Base-by-base conservation (phyloP, 2,329 filamentous ascomycete genomes). In the Gnomoniopsis smithogilvyi region DNA sequence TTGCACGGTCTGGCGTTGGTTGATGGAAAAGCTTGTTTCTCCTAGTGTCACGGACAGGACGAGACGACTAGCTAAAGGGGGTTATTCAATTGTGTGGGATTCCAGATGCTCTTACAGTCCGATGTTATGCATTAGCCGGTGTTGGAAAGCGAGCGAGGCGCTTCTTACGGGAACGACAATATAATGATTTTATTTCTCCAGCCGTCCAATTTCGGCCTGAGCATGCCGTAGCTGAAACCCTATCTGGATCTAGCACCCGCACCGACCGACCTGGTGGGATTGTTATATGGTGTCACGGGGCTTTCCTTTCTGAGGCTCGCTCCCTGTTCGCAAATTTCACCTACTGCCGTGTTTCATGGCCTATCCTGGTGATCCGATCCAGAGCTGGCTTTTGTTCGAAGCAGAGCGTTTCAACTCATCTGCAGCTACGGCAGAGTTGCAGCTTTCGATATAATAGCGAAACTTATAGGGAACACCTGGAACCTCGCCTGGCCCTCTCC, bases 11-110 rank as follows among this genome's bases (percentile, higher is more conserved):
- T 51, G 48, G 50, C 46, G 54, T 51, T 46, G 36, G 19, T 56
- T 51, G 54, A 56, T 50, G 50, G 54, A 56, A 56, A 56, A 46
- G 46, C 8, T 56, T 50, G 45, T 56, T 56, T 2, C 15, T 14
- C 11, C 15, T 41, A 41, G 36, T 14, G 2, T 41, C 36, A 41
- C 36, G 36, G 36, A 41, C 36, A 41, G 36, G 12, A 41, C 36
- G 36, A 41, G 3, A 41, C 12, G 36, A 41, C 17, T 41, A 15
- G 8, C 26, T 8, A 8, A 30, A 30, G 26, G 26, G 8, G 26
- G 26, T 4, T 4, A 30, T 4, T 30, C 26, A 4, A 8, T 8
- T 30, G 26, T 30, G 26, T 8, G 26, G 26, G 26, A 30, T 8
- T 8, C 4, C 26, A 30, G 36, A 4, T 11, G 36, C 36, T 14